Percentiles rank a stretch among this genome's conserved stretches.
phyloP scores from a whole-genome alignment of 2,329 filamentous ascomycete species.

The Aspergillus tanneri region DNA sequence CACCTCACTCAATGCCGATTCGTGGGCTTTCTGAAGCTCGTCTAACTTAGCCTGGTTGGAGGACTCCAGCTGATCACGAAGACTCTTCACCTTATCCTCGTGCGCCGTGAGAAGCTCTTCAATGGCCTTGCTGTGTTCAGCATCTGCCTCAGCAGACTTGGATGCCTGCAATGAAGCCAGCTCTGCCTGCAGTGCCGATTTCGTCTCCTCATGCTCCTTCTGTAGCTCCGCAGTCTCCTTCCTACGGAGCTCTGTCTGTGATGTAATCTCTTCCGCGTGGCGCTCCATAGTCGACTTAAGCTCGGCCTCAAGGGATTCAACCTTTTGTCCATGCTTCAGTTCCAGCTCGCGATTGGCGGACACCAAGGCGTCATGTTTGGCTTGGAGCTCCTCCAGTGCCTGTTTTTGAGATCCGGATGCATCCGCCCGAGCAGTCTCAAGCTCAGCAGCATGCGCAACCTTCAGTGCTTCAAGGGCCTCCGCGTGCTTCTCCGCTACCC shows the following conservation, averaged over 20 bases:
- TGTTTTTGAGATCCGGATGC: conserved; percentile 32
- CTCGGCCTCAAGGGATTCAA: conserved; percentile 31
- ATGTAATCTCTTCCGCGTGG: conserved; percentile 29
- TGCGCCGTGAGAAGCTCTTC: conserved; percentile 42
- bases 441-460: conserved; percentile 34
- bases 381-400: conserved; percentile 33
- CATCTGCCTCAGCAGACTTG: conserved; percentile 37
- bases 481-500: conserved; percentile 34
- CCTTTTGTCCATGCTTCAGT: conserved; percentile 30
- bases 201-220: conserved; percentile 35
- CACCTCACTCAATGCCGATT: conserved; percentile 32
- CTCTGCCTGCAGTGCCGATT: conserved; percentile 37
- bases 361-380: conserved; percentile 35
- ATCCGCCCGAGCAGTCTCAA: conserved; percentile 34
- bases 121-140: conserved; percentile 41
- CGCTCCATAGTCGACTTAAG: conserved; percentile 22
- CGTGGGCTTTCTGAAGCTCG: conserved; percentile 38
- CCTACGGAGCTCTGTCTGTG: conserved; percentile 28
- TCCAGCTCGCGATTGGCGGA: conserved; percentile 31
- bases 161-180: conserved; percentile 36
- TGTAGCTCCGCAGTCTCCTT: conserved; percentile 37
- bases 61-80: conserved; percentile 38
- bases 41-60: conserved; percentile 37
- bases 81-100: conserved; percentile 39
- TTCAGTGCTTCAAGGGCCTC: conserved; percentile 36